Conservation (phyloP, 306 rosid genomes). For the Lupinus albus region DNA sequence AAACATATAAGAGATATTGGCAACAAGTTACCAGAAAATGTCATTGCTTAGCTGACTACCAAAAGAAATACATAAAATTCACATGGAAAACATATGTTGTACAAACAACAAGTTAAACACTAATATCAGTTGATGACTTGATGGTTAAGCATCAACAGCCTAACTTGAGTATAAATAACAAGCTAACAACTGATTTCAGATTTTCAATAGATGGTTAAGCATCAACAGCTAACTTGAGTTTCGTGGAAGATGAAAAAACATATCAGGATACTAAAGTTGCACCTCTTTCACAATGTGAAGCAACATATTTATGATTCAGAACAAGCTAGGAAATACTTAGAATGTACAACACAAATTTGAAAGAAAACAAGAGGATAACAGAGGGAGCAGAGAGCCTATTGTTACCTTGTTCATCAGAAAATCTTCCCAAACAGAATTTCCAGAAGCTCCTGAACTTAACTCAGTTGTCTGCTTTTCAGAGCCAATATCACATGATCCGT, state of each 20-base stretch:
- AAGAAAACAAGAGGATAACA: not conserved
- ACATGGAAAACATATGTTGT: not conserved
- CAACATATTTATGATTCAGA: slow-evolving; percentile 21
- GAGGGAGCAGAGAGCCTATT: slow-evolving; percentile 22
- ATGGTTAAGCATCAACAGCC: not conserved
- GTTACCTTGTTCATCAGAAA: slow-evolving; percentile 58
- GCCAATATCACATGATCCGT: slow-evolving; percentile 40
- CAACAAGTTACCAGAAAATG: slow-evolving; percentile 21
- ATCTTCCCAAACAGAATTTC: slow-evolving; percentile 42
- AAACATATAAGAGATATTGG: slow-evolving; percentile 7
- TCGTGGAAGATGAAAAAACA: not conserved
- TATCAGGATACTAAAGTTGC: slow-evolving; percentile 9
- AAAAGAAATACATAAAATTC: slow-evolving; percentile 11
- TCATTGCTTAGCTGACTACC: not conserved
- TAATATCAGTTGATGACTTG: slow-evolving; percentile 2
- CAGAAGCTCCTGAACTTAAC: slow-evolving; percentile 42
- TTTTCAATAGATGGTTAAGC: not conserved
- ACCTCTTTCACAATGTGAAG: slow-evolving; percentile 27
- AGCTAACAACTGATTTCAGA: slow-evolving; percentile 4
- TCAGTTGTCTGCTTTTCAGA: slow-evolving; percentile 40
- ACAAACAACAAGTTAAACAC: not conserved
- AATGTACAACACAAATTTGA: not conserved
- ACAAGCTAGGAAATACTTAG: slow-evolving; percentile 13
- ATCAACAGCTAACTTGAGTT: not conserved
- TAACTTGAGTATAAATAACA: not conserved